These are phyloP conservation scores for Phytophthora hibernalis DNA, from an alignment of 352 stramenopile genomes.

Conservation along the genomic window DNA sequence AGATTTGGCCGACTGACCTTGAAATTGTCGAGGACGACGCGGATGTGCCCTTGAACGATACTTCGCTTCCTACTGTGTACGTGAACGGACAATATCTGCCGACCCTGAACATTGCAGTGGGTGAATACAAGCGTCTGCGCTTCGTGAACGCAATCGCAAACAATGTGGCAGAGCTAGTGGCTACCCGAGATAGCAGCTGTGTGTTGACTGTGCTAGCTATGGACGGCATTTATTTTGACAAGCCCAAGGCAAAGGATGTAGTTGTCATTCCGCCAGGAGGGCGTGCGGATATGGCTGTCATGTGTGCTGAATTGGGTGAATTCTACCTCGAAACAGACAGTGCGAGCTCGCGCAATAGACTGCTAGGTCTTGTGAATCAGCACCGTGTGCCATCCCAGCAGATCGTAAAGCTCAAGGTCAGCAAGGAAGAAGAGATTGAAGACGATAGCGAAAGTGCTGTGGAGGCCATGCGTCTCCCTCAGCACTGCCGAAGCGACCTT, in stretches of 20 bases:
- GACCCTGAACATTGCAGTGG: constrained; percentile 51
- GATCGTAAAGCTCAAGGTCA: constrained; percentile 62
- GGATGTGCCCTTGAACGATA: constrained; percentile 71
- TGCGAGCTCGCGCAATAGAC: constrained; percentile 58
- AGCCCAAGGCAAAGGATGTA: constrained; percentile 51
- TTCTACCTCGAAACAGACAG: constrained; percentile 77
- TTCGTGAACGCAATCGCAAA: constrained; percentile 87
- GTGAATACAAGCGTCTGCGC: constrained; percentile 71
- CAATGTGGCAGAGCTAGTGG: constrained; percentile 75
- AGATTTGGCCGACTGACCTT: constrained; percentile 36
- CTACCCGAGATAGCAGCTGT: constrained; percentile 47
- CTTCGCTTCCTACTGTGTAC: constrained; percentile 71
- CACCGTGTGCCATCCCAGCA: constrained; percentile 76
- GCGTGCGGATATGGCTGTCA: constrained; percentile 68
- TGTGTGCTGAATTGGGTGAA: constrained; percentile 50
- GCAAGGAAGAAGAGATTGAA: constrained; percentile 23
- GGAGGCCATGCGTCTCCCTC: constrained; percentile 40
- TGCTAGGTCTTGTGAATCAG: constrained; percentile 68
- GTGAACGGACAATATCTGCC: constrained; percentile 83
- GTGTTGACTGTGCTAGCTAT: constrained; percentile 67
- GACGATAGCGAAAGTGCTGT: constrained; percentile 14
- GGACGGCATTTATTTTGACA: constrained; percentile 72
- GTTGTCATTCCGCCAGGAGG: constrained; percentile 73
- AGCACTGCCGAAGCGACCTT: constrained; percentile 52
- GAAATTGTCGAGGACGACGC: constrained; percentile 40